These are phyloP conservation scores for Endothia cerciana DNA, from an alignment of 2,329 filamentous ascomycete genomes.

Conservation along the genomic window DNA sequence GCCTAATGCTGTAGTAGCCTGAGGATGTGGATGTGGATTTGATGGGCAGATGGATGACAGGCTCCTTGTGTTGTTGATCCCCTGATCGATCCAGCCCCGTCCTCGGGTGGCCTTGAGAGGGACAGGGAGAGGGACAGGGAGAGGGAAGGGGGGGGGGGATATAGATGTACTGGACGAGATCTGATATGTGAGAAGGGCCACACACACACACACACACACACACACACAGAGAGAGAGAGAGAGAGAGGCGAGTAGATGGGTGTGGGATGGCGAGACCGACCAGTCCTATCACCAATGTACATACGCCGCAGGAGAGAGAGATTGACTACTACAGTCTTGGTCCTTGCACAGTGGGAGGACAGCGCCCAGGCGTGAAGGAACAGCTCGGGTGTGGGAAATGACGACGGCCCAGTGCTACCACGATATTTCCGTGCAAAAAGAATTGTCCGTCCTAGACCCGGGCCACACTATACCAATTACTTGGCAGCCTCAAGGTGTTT, in stretches of 20 bases:
- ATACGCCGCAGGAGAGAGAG: background rate
- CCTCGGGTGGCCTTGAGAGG: too few species aligned
- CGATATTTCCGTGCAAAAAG: conserved; percentile 9
- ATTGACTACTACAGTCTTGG: background rate
- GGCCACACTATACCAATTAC: background rate
- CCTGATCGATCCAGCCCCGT: too few species aligned
- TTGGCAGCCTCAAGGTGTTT: background rate
- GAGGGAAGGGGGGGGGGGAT: background rate
- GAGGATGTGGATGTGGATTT: background rate
- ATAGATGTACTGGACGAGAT: too few species aligned
- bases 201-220: too few species aligned
- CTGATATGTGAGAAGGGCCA: too few species aligned
- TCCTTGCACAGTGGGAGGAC: too few species aligned
- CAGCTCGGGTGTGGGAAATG: conserved; percentile 11
- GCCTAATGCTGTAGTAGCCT: background rate
- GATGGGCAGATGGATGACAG: too few species aligned
- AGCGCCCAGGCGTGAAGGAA: conserved; percentile 2
- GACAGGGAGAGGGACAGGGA: background rate
- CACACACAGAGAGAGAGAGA: too few species aligned
- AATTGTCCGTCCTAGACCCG: conserved; percentile 2
- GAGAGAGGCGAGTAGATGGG: too few species aligned
- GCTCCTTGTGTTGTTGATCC: background rate
- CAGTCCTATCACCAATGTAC: too few species aligned
- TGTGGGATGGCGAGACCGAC: too few species aligned
- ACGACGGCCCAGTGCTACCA: conserved; percentile 15